Percentiles rank a stretch among this genome's conserved stretches.
Conservation (phyloP, 345 rosid genomes). For the Lepidium sativum region DNA sequence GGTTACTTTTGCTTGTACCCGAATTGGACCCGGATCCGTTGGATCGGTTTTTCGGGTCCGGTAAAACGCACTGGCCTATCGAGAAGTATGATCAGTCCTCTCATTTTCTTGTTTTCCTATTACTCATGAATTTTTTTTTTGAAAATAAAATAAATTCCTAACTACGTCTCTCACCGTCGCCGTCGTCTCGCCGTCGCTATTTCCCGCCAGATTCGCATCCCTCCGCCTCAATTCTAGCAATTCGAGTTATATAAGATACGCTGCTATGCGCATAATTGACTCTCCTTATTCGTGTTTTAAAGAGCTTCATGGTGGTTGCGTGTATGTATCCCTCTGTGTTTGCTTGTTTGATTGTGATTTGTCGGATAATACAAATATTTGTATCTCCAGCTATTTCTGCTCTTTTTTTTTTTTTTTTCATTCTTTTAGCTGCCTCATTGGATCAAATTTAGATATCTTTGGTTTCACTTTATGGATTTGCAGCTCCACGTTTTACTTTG, state of each 20-base stretch:
- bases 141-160: neutral
- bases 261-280: neutral
- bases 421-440: neutral
- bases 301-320: conserved; percentile 8
- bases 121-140: neutral
- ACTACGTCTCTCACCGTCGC: conserved; percentile 7
- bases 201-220: neutral
- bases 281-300: neutral
- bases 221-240: neutral
- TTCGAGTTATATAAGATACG: neutral
- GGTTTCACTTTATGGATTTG: neutral
- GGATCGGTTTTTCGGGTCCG: no score
- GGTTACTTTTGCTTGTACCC: no score
- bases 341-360: neutral
- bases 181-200: conserved; percentile 1
- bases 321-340: neutral
- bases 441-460: neutral
- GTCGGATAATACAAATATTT: neutral
- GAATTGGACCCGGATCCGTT: no score
- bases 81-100: conserved; percentile 8
- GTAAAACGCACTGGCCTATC: no score
- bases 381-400: neutral
- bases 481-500: neutral
- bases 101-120: neutral
- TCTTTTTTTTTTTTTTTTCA: neutral